phyloP scores from a whole-genome alignment of 371 early-diverging fungal genomes.

The Mortierella sp. region DNA sequence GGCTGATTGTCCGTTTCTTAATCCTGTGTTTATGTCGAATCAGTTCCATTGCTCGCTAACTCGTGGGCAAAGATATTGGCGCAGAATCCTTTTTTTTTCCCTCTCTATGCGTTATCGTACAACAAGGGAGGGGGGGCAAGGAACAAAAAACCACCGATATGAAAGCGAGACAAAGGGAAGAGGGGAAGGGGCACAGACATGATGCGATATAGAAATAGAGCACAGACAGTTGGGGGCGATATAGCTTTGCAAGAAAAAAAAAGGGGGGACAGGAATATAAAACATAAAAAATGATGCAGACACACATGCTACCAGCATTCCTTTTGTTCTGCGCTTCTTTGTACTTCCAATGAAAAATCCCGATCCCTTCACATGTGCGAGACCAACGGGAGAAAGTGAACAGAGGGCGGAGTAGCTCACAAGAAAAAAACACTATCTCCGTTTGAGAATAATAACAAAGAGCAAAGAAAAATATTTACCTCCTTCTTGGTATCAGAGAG shows the following conservation, averaged over 20 bases:
- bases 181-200: constrained; percentile 10
- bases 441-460: background rate
- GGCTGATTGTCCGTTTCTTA: background rate
- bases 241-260: background rate
- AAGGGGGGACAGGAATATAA: background rate
- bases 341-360: constrained; percentile 10
- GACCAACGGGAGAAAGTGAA: background rate
- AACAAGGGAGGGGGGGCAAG: background rate
- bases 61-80: background rate
- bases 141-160: background rate
- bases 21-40: constrained; percentile 4
- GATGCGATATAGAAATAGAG: constrained; percentile 7
- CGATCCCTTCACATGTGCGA: constrained; percentile 4
- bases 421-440: background rate
- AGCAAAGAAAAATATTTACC: constrained; percentile 48
- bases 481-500: constrained; percentile 82
- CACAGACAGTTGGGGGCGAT: background rate
- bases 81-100: background rate
- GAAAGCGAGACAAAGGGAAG: background rate
- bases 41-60: background rate
- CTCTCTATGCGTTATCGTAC: background rate
- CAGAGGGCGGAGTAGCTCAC: background rate
- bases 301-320: background rate
- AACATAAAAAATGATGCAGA: background rate
- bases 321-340: background rate